These are phyloP conservation scores for Diacronema lutheri DNA, from an alignment of 78 protist species.

Conservation along the genomic window DNA sequence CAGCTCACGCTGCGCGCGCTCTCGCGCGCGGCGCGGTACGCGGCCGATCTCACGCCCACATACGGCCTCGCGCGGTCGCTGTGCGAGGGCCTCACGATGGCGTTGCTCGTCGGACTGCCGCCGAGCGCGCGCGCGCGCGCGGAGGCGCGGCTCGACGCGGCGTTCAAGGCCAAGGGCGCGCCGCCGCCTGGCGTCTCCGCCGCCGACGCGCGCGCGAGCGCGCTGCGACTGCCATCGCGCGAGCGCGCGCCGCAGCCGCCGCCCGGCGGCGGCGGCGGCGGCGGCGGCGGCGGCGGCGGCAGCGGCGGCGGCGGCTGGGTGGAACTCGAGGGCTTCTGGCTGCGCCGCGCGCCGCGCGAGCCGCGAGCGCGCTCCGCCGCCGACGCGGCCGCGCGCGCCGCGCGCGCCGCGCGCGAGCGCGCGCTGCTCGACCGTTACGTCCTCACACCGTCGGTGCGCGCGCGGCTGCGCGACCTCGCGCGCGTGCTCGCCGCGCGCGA, in stretches of 20 bases:
- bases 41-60: not conserved
- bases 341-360: not conserved
- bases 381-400: not conserved
- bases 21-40: constrained; percentile 80
- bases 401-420: not conserved
- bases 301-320: constrained; percentile 1
- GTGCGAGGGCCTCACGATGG: constrained; percentile 75
- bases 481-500: constrained; percentile 65
- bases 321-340: constrained; percentile 29
- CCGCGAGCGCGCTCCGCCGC: too few relatives aligned
- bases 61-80: constrained; percentile 85
- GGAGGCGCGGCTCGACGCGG: constrained; percentile 1
- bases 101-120: constrained; percentile 77
- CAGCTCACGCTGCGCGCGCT: constrained; percentile 91
- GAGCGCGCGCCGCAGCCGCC: not conserved
- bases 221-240: not conserved
- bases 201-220: not conserved
- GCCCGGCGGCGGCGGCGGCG: not conserved
- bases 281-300: too few relatives aligned
- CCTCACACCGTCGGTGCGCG: constrained; percentile 61
- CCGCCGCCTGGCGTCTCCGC: not conserved
- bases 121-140: not conserved
- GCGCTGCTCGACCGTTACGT: not conserved
- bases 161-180: not conserved
- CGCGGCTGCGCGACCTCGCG: constrained; percentile 70